A percentile compares a stretch with the other conserved stretches of the same genome.
phyloP scores from a whole-genome alignment of 805 yeast species.

The Cyberlindnera sargentensis region DNA sequence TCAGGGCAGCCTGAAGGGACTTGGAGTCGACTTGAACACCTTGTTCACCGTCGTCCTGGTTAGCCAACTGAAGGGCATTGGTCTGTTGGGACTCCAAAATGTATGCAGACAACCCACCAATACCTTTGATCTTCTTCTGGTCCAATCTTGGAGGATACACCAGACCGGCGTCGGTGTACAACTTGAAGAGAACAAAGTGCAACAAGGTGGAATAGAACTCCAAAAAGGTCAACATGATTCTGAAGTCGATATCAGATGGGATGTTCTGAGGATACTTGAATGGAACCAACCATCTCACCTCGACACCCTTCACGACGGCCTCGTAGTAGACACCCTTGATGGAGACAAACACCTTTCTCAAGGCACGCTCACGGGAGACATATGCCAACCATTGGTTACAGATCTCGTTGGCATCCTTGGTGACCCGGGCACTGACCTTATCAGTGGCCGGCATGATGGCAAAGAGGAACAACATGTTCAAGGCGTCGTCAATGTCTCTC shows the following conservation, averaged over 20 bases:
- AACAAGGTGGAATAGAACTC: slow-evolving; percentile 91
- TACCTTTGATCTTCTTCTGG: slow-evolving; percentile 57
- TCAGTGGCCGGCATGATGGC: slow-evolving; percentile 94
- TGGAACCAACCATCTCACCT: slow-evolving; percentile 93
- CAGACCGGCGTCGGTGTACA: slow-evolving; percentile 79
- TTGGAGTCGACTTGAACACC: slow-evolving; percentile 28
- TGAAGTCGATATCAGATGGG: slow-evolving; percentile 90
- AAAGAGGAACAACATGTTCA: slow-evolving; percentile 90
- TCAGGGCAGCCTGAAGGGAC: slow-evolving; percentile 49
- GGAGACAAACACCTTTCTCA: slow-evolving; percentile 88
- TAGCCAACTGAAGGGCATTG: slow-evolving; percentile 24
- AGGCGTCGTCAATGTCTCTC: slow-evolving; percentile 91
- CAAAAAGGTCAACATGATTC: slow-evolving; percentile 93
- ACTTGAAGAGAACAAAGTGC: slow-evolving; percentile 79
- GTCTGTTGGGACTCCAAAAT: slow-evolving; percentile 51
- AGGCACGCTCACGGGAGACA: slow-evolving; percentile 74
- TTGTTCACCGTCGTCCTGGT: slow-evolving; percentile 18
- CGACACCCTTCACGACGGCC: slow-evolving; percentile 86
- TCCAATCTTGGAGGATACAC: slow-evolving; percentile 90
- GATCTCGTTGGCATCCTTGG: slow-evolving; percentile 79
- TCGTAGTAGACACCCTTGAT: slow-evolving; percentile 96
- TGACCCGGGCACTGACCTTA: slow-evolving; percentile 68
- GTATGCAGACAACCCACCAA: slow-evolving; percentile 85
- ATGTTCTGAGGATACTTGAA: slow-evolving; percentile 95
- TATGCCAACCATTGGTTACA: slow-evolving; percentile 95